Base-by-base conservation (phyloP, 2,329 filamentous ascomycete species). In the Anthostomella pinea region DNA sequence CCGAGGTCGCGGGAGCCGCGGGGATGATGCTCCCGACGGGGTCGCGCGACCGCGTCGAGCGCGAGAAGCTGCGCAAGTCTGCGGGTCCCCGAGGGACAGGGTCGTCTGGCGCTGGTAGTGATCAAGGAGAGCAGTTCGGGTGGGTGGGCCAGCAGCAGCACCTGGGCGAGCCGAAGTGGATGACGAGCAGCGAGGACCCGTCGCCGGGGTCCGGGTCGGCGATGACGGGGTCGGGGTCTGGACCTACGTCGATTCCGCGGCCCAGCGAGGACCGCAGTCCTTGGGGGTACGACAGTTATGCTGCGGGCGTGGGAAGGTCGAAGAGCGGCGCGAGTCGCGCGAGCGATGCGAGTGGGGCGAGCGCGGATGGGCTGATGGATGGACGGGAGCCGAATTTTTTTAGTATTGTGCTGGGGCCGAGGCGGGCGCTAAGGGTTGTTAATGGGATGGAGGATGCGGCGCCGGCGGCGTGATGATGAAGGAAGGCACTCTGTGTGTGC, bases 311-410 rank as follows among this genome's bases (percentile, higher is more conserved):
- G 29, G 38, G 40, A 2, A 46, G 58, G 21, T 49, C 53, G 14
- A 56, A 57, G 41, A 64, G 63, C 30, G 43, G 41, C 17, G 59
- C 58, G 3, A 64, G 61, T 9, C 58, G 54, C n/a, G n/a, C n/a
- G 15, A 65, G 59, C 33, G 64, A 58, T 15, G 60, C 54, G 25
- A 58, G 59, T 33, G 60, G 58, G 33, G 51, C 53, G 14, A 62
- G 62, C 19, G 62, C 55, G 2, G 63, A 66, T 35, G 53, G 54
- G 6, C 44, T 67, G 43, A 44, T 67, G 17, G 63, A 68, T 15
- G 65, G 64, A 8, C 71, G 77, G 42, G 81, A 87, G 57, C 84
- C 84, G 41, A 83, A 74, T 39, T 88, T 87, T 62, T 79, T 85
- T 58, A 83, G 73, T 32, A 80, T 85, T 18, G 63, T 86, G 52